phyloP scores from a whole-genome alignment of 805 yeast genomes.

The Kuraishia molischiana region DNA sequence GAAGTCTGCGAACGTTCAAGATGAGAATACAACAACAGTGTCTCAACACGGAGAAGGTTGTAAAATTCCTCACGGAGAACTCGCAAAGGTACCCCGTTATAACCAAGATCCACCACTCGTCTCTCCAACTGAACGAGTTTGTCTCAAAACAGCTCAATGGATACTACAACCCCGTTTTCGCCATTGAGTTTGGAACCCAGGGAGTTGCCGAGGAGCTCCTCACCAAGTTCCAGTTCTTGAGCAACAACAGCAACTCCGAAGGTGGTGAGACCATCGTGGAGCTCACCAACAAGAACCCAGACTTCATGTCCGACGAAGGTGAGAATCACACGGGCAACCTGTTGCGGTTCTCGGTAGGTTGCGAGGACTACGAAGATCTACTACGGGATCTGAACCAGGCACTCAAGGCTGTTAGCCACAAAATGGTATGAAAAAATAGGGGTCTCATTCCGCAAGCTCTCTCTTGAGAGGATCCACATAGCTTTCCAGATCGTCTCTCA shows the following conservation, averaged over 20 bases:
- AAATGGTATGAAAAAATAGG: neutral
- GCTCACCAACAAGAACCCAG: slow-evolving; percentile 24
- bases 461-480: slow-evolving; percentile 62
- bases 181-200: slow-evolving; percentile 26
- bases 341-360: slow-evolving; percentile 41
- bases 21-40: slow-evolving; percentile 39
- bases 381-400: slow-evolving; percentile 36
- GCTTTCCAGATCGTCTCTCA: slow-evolving; percentile 47
- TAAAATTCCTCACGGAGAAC: slow-evolving; percentile 26
- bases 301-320: slow-evolving; percentile 11
- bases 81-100: slow-evolving; percentile 22
- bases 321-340: slow-evolving; percentile 14
- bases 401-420: slow-evolving; percentile 10
- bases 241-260: slow-evolving; percentile 36
- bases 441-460: slow-evolving; percentile 5
- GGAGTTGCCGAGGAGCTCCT: slow-evolving; percentile 29
- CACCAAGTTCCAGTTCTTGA: slow-evolving; percentile 34
- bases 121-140: slow-evolving; percentile 28
- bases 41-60: slow-evolving; percentile 30
- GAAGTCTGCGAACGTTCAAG: slow-evolving; percentile 42
- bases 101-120: slow-evolving; percentile 27
- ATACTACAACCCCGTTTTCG: slow-evolving; percentile 36
- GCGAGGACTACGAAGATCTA: slow-evolving; percentile 41
- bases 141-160: slow-evolving; percentile 31
- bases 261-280: slow-evolving; percentile 47